Conservation (phyloP, 2,329 filamentous ascomycete species). For the Chrysosphaeria jannelii region DNA sequence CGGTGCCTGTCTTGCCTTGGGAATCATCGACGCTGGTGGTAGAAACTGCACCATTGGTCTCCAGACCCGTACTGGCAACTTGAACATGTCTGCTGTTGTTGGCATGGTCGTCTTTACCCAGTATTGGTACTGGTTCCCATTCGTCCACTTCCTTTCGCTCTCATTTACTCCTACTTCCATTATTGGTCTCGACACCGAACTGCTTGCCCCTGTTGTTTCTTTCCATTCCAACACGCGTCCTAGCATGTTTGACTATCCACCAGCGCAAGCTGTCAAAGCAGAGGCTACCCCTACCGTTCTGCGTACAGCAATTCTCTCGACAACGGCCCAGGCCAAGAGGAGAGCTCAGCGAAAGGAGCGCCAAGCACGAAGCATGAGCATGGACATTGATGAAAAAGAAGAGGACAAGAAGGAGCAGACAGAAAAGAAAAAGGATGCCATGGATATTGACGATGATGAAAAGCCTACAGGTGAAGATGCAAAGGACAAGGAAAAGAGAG, state of each 20-base stretch:
- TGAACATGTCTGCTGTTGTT: conserved; percentile 95
- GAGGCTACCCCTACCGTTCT: conserved; percentile 85
- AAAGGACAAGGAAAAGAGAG: conserved; percentile 45
- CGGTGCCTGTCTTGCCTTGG: conserved; percentile 71
- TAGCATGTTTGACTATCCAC: conserved; percentile 92
- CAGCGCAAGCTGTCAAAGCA: conserved; percentile 79
- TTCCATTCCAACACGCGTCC: conserved; percentile 86
- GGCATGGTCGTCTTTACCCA: conserved; percentile 96
- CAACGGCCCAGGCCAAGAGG: conserved; percentile 87
- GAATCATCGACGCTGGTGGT: conserved; percentile 92
- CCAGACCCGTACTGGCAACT: conserved; percentile 89
- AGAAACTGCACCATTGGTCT: conserved; percentile 95
- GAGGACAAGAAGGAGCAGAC: conserved; percentile 17
- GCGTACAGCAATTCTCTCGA: conserved; percentile 83
- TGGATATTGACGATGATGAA: conserved; percentile 31
- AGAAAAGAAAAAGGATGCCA: conserved; percentile 21
- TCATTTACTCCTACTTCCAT: conserved; percentile 93
- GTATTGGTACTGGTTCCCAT: conserved; percentile 99
- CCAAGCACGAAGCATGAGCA: conserved; percentile 61
- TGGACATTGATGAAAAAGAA: conserved; percentile 71
- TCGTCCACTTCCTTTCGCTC: conserved; percentile 87
- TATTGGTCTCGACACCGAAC: conserved; percentile 76
- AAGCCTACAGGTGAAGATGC: conserved; percentile 29
- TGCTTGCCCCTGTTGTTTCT: conserved; percentile 81
- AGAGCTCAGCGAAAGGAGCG: conserved; percentile 83